Evolutionary conservation across 2,329 filamentous ascomycete species (phyloP), one percentile per base, ranked within the genome.

Genomic region (Fusarium pseudoanthophilum): DNA sequence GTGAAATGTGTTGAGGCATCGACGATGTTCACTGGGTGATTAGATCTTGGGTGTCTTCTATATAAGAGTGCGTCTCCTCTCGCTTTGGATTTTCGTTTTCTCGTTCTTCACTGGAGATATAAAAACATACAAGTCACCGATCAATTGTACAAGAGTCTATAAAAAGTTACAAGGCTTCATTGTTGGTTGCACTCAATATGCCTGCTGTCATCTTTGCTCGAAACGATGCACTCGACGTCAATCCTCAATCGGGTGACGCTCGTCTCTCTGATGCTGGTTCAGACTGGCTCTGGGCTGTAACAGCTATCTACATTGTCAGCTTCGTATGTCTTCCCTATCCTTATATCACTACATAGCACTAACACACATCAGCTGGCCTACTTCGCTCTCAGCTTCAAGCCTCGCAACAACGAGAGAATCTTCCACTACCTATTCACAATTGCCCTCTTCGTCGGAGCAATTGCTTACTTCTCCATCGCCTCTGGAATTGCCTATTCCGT

Each of bases 361-460:
- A 63, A 77, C 71, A 59, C 9, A 13, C 28, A 13, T 6, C 45
- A 86, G 84, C 74, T 89, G n/a, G 75, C 62, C 65, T 81, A 84
- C 75, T 81, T 81, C 48, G 81, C 75, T 28, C 78, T 85, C 10
- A 83, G 82, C 67, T 83, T 86, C 76, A 78, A 81, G 16, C 83
- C 86, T 42, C 82, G 80, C 48, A 79, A 83, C 42, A 84, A 84
- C 58, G 86, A 89, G 77, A 84, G 83, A 74, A 84, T 89, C 74
- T 89, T 89, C 82, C 87, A 90, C 81, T 88, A 89, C 78, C 80
- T 88, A 70, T 87, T 88, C 78, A 83, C 80, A 72, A 81, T 88
- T 59, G 83, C 84, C 40, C 82, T 86, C 45, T 81, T 89, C 15
- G 83, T 85, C 67, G 87, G 86, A 63, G 77, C 84, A 26, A 82